Evolutionary conservation across 495 filamentous ascomycete genomes (phyloP), one percentile per base, ranked within the genome.

Genomic region (Aspergillus heteromorphus): DNA sequence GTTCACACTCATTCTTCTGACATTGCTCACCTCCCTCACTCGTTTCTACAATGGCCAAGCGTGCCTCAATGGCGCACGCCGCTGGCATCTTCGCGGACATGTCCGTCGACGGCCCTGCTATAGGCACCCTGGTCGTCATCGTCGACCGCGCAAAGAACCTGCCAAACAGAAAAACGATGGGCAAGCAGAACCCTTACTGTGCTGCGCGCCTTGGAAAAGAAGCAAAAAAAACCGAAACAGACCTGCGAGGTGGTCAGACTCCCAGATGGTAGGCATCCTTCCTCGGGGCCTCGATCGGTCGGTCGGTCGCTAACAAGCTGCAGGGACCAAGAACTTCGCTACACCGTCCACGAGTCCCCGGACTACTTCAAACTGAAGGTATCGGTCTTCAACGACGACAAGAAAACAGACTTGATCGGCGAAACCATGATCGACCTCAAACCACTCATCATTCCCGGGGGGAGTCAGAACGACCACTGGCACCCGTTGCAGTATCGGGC

Each of bases 131-230:
- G 59, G 90, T 99, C 42, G 79, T 91, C 36, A 84, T 99, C 56
- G 79, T 99, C 57, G 95, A 99, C 70, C 81, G 88, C 43, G 89
- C 87, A 7, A 97, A 95, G 80, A 99, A 99, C 66, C 76, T 99
- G 51, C 93, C 95, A 38, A 99, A 97, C 69, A 76, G 90, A 56
- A 92, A 92, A 76, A 90, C 90, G 2, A 95, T 97, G 79, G 92
- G 95, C 51, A 99, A 99, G 74, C 93, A 99, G 73, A 91, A 97
- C 67, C 92, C 95, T 6, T 99, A 97, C 66, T 96, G 91, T 71
- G 92, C 95, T 43, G 91, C 89, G 31, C 80, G 93, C 41, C 71
- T 99, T 27, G 93, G 92, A 9, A 99, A 99, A 69, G 92, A 97
- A 71, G 95, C 92, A 16, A 96, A 95, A 79, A 96, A 96, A 73